Percentiles rank a stretch among this genome's conserved stretches.
These are phyloP conservation scores for Breviolum minutum DNA, from an alignment of 73 alveolate species.

Conservation along the genomic window DNA sequence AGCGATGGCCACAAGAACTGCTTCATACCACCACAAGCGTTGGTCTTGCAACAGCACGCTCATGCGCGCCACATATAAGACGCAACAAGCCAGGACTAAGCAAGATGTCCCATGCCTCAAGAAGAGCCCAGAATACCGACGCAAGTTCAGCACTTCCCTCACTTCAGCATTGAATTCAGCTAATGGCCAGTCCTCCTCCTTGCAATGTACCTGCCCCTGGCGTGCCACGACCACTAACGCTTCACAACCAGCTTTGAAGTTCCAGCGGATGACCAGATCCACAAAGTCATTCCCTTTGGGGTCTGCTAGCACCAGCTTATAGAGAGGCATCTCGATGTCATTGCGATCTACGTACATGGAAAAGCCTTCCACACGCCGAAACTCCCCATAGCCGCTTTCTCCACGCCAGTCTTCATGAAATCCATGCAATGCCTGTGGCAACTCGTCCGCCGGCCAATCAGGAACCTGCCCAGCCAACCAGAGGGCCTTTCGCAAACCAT, in stretches of 20 bases:
- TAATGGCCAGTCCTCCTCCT: constrained; percentile 94
- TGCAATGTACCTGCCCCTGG: constrained; percentile 47
- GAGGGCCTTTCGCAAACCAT: constrained; percentile 76
- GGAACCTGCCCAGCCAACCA: constrained; percentile 94
- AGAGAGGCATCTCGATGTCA: constrained; percentile 82
- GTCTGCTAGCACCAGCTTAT: constrained; percentile 79
- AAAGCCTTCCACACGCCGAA: constrained; percentile 88
- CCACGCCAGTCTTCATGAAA: constrained; percentile 90
- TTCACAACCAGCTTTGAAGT: constrained; percentile 66
- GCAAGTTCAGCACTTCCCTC: constrained; percentile 60
- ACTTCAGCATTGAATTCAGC: constrained; percentile 89
- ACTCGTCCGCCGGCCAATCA: constrained; percentile 92
- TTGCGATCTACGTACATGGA: constrained; percentile 44
- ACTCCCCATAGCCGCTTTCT: constrained; percentile 87
- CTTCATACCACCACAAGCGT: constrained; percentile 79
- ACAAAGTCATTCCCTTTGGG: constrained; percentile 26
- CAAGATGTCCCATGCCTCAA: constrained; percentile 79
- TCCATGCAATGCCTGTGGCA: constrained; percentile 52
- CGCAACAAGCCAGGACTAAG: constrained; percentile 71
- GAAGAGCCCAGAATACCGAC: constrained; percentile 69
- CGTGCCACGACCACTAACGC: constrained; percentile 87
- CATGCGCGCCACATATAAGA: constrained; percentile 72
- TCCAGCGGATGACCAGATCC: constrained; percentile 82
- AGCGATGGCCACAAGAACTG: constrained; percentile 69
- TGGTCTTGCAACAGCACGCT: constrained; percentile 51